These are phyloP conservation scores for Melanomma pulvis-pyrius DNA, from an alignment of 495 filamentous ascomycete genomes.

Conservation along the genomic window DNA sequence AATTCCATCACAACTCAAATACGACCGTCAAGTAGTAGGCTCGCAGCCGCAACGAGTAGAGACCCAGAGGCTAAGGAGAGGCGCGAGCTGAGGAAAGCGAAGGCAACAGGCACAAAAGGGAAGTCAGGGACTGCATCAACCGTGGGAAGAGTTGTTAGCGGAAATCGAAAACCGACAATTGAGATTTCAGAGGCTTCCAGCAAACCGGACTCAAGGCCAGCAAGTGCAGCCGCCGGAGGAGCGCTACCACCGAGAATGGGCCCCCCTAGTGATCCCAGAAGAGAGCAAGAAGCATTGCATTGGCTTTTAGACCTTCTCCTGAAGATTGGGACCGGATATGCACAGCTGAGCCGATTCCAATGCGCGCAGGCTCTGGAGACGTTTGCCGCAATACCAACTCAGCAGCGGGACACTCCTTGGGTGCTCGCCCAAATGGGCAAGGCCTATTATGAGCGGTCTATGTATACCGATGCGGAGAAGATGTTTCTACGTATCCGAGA, in stretches of 20 bases:
- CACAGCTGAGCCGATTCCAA: constrained; percentile 73
- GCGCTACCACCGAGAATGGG: constrained; percentile 28
- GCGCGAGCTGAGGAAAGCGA: constrained; percentile 77
- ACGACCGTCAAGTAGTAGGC: constrained; percentile 60
- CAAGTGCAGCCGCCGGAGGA: constrained; percentile 28
- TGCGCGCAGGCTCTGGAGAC: constrained; percentile 73
- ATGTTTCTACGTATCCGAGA: constrained; percentile 75
- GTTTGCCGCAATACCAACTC: constrained; percentile 67
- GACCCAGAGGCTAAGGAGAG: constrained; percentile 59
- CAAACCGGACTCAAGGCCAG: constrained; percentile 53
- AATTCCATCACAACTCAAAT: constrained; percentile 60
- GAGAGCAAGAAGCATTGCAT: constrained; percentile 70
- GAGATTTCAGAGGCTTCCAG: constrained; percentile 67
- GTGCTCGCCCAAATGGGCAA: constrained; percentile 86
- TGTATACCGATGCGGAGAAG: constrained; percentile 83
- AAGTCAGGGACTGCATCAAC: constrained; percentile 59
- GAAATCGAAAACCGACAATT: constrained; percentile 72
- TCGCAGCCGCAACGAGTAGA: constrained; percentile 49
- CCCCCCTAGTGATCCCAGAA: constrained; percentile 23
- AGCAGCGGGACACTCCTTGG: constrained; percentile 93
- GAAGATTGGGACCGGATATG: constrained; percentile 79
- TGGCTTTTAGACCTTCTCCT: constrained; percentile 80
- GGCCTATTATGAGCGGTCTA: constrained; percentile 83
- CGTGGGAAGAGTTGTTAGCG: constrained; percentile 83
- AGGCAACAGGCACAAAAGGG: constrained; percentile 63